Conservation (phyloP, 1,284 basidiomycete genomes). For the Trichosporon ovoides region DNA sequence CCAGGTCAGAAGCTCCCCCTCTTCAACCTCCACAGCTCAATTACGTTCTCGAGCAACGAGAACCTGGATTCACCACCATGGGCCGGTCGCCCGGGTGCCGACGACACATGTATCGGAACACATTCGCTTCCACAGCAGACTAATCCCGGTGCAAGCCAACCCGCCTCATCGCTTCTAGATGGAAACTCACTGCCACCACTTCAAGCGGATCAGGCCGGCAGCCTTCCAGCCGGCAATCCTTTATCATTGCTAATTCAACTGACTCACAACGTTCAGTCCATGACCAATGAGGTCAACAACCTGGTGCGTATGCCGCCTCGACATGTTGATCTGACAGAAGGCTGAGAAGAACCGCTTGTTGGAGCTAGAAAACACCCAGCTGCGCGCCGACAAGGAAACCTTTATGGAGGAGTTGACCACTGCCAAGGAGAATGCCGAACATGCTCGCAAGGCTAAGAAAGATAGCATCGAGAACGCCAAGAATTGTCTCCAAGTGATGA, state of each 20-base stretch:
- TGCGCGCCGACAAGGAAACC: too few relatives aligned
- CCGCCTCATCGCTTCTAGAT: too few relatives aligned
- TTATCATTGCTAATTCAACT: neutral
- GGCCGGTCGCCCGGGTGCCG: too few relatives aligned
- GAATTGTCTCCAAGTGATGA: neutral
- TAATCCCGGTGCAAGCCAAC: neutral
- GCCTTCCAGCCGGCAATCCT: neutral
- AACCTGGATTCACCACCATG: too few relatives aligned
- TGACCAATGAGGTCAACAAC: neutral
- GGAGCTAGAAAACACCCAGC: neutral
- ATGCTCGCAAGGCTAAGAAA: neutral
- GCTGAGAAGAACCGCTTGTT: neutral
- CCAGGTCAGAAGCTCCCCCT: neutral
- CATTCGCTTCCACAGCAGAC: too few relatives aligned
- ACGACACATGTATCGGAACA: too few relatives aligned
- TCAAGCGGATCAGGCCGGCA: too few relatives aligned
- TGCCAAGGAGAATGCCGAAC: neutral
- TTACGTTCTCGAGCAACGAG: neutral
- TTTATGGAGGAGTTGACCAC: neutral
- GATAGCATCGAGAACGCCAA: neutral
- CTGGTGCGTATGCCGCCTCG: neutral
- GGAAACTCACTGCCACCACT: too few relatives aligned
- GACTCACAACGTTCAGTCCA: neutral
- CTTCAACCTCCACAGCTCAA: neutral
- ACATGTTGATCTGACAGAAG: neutral